Percentiles rank a stretch among this genome's conserved stretches.
Conservation (phyloP, 2,329 filamentous ascomycete genomes). For the Xylariaceae sp. region DNA sequence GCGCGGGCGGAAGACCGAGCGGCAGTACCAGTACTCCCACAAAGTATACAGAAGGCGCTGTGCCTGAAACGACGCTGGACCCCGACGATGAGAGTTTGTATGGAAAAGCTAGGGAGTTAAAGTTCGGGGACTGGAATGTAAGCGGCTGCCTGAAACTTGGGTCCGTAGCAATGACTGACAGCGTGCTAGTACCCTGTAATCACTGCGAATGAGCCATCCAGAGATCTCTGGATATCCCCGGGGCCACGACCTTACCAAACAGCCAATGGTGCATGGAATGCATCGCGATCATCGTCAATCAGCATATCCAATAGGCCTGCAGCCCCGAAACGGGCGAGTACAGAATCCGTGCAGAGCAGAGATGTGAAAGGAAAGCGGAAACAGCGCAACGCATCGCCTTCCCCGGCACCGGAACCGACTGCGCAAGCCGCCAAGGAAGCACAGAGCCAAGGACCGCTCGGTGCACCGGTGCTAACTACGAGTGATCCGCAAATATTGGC, state of each 20-base stretch:
- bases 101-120: constrained; percentile 62
- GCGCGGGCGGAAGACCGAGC: constrained; percentile 42
- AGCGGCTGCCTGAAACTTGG: constrained; percentile 34
- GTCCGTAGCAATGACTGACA: constrained; percentile 6
- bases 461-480: constrained; percentile 28
- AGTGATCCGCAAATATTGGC: constrained; percentile 29
- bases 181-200: constrained; percentile 78
- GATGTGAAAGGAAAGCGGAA: constrained; percentile 31
- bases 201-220: constrained; percentile 67
- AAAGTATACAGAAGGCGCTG: constrained; percentile 40
- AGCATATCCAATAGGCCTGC: constrained; percentile 27
- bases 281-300: constrained; percentile 21
- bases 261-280: constrained; percentile 28
- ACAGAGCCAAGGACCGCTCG: constrained; percentile 29
- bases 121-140: constrained; percentile 92
- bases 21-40: constrained; percentile 32
- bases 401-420: constrained; percentile 22
- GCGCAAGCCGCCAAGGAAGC: constrained; percentile 24
- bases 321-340: constrained; percentile 17
- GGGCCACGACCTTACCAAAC: constrained; percentile 32
- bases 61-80: constrained; percentile 53
- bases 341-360: constrained; percentile 25
- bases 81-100: constrained; percentile 68
- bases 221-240: constrained; percentile 54
- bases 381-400: constrained; percentile 9